Base-by-base conservation (phyloP, 2,329 filamentous ascomycete genomes). In the Colletotrichum tamarilloi region DNA sequence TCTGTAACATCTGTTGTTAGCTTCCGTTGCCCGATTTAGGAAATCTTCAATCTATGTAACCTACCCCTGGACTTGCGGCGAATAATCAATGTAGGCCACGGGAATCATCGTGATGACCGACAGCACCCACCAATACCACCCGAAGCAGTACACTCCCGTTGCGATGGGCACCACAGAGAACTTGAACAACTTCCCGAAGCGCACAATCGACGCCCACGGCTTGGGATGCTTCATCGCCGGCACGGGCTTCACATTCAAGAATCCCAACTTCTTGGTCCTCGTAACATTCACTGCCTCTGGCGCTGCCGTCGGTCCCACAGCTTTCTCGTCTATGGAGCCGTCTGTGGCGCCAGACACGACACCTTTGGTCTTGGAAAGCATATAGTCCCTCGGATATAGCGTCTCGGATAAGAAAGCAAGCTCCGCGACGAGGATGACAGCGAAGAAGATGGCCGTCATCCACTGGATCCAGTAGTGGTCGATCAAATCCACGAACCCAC, bases 51-150 rank as follows among this genome's bases (percentile, higher is more conserved):
- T 35, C 4, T 22, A 16, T n/a, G 6, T 16, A 19, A 65, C 77
- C 74, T 74, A 78, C 75, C 88, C 88, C 75, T 90, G 88, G 35
- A 86, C 85, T 58, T 88, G 80, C 2, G 87, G 83, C 0, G 79
- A 78, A 72, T 87, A 86, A n/a, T 80, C 75, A n/a, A 77, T 77
- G 72, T 90, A 90, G 28, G 88, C 88, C 2, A 84, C 82, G 0
- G 88, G 88, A 4, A 88, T 80, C 81, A 88, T 84, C 3, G 87
- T 89, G 67, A 89, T 86, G 24, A 89, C 82, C 0, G 85, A 85
- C 12, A 89, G 74, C 5, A 89, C 81, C 87, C 88, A 90, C 87
- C 87, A 90, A 77, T 90, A 90, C 85, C 87, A 89, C 3, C 82
- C 77, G 74, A 88, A 90, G 75, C 83, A 86, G 78, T 88, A 91